Evolutionary conservation across 768 basidiomycete species (phyloP), one percentile per base, ranked within the genome.

Genomic region (Boletales sp.): DNA sequence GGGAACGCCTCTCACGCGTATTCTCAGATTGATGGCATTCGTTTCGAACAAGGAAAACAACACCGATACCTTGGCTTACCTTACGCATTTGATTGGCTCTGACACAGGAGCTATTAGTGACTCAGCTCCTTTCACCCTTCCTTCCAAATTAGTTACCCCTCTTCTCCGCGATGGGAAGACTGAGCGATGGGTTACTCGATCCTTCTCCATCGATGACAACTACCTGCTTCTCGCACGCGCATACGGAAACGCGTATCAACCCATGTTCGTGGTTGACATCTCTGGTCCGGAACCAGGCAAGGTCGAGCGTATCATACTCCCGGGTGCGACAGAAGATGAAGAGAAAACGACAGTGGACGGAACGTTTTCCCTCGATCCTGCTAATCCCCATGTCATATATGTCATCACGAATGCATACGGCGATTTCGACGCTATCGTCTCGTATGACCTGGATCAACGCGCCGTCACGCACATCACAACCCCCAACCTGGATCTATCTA

Each of bases 1-100:
- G n/a, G 35, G 44, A n/a, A n/a, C 17, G 2, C 13, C n/a, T 30
- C 56, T 53, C 46, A 59, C 7, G 4, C 7, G 37, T 38, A 35
- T 57, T 33, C 21, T 28, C 40, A 74, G 71, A 40, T 38, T 75
- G n/a, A 62, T 74, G 57, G 59, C 70, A 3, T 75, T 70, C 52
- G 54, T 61, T 30, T 75, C 70, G 21, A 74, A 74, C 59, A 74
- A 73, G 54, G 74, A 70, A 45, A 73, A 73, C 34, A 57, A 62
- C 33, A 65, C 57, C 1, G 73, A 74, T 52, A 69, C 70, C 34
- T 59, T 75, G 11, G 65, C 67, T 18, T 75, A 74, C 56, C 40
- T 67, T 47, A 58, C 72, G 21, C 56, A 50, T 36, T 58, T 74
- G 44, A 44, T 50, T 28, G 57, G 56, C 45, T 73, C 73, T 4